These are phyloP conservation scores for Rehmannia glutinosa DNA, from an alignment of 257 asterid species.

Conservation along the genomic window DNA sequence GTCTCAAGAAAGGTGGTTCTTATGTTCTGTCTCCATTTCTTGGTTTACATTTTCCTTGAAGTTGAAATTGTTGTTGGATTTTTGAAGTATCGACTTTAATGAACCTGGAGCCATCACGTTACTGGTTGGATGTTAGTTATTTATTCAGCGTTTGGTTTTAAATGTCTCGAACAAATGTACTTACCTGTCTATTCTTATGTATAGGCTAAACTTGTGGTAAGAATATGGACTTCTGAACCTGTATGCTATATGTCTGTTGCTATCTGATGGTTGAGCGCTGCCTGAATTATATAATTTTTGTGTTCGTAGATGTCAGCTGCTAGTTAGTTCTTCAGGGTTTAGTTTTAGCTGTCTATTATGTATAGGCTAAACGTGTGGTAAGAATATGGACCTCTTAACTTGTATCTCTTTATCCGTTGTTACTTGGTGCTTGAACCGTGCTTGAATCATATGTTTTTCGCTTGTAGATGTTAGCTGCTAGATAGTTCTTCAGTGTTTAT, in stretches of 20 bases:
- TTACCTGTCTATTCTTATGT: background rate
- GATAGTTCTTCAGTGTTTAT: too few species aligned
- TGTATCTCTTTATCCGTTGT: background rate
- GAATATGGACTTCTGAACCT: background rate
- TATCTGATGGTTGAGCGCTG: background rate
- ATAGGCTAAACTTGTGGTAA: background rate
- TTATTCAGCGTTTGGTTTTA: background rate
- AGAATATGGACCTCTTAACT: background rate
- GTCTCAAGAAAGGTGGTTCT: constrained; percentile 73
- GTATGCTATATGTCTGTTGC: background rate
- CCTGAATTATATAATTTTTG: background rate
- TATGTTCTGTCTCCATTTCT: background rate
- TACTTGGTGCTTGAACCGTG: background rate
- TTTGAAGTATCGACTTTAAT: background rate
- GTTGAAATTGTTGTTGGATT: background rate
- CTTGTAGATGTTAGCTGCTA: too few species aligned
- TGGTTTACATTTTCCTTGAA: background rate
- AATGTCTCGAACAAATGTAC: background rate
- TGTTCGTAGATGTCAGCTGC: background rate
- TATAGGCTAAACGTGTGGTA: background rate
- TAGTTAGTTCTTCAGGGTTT: background rate
- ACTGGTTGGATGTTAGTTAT: background rate
- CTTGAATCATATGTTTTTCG: too few species aligned
- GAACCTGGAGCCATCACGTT: background rate
- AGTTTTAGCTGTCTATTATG: background rate